Conservation (phyloP, 2,329 filamentous ascomycete species). For the Colletotrichum endophyticum region DNA sequence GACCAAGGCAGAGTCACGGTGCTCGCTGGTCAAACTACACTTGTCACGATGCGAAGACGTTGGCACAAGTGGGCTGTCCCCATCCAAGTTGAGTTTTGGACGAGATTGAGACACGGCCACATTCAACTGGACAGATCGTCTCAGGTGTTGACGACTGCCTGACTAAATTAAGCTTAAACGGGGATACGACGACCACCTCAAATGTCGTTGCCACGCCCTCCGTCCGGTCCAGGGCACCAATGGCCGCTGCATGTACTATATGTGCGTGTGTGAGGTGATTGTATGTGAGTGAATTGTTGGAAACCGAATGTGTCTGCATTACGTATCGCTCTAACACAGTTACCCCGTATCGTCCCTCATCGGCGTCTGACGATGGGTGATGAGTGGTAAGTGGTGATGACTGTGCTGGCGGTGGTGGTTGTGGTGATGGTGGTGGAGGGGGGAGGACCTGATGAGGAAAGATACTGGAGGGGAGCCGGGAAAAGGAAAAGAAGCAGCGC, state of each 20-base stretch:
- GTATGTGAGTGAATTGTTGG: background rate
- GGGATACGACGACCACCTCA: background rate
- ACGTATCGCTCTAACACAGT: background rate
- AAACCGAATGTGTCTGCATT: background rate
- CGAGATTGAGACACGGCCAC: background rate
- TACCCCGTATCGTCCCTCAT: background rate
- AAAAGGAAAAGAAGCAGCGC: background rate
- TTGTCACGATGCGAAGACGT: background rate
- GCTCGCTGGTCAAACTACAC: background rate
- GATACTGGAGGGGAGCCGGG: background rate
- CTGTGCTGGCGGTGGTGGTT: background rate
- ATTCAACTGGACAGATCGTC: conserved; percentile 5
- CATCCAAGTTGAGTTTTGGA: background rate
- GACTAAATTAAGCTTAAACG: conserved; percentile 18
- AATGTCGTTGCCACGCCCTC: background rate
- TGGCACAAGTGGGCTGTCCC: background rate
- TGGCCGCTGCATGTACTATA: background rate
- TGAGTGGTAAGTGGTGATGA: background rate
- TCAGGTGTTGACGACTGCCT: background rate
- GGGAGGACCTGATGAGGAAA: background rate
- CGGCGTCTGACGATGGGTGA: background rate
- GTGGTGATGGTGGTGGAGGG: background rate
- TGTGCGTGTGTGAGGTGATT: background rate
- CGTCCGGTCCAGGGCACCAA: background rate
- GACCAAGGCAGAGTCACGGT: background rate